Percentiles rank a stretch among this genome's conserved stretches.
These are phyloP conservation scores for Candida smagusa DNA, from an alignment of 1,139 yeast genomes.

Conservation along the genomic window DNA sequence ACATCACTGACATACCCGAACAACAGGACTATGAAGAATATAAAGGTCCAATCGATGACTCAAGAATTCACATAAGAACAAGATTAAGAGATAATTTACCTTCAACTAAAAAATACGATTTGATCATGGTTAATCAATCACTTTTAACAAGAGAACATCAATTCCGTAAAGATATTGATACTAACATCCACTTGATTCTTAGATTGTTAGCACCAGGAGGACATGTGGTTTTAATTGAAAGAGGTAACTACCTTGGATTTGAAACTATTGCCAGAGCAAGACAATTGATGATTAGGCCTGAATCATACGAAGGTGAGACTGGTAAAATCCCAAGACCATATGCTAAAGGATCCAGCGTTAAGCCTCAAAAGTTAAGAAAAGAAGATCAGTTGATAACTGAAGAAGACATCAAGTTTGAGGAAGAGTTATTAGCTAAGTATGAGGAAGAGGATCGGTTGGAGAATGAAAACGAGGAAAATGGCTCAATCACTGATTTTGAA, in stretches of 20 bases:
- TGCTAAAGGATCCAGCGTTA: slow-evolving; percentile 47
- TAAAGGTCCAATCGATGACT: slow-evolving; percentile 60
- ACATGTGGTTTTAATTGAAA: slow-evolving; percentile 70
- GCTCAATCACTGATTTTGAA: slow-evolving; percentile 25
- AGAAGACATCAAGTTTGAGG: slow-evolving; percentile 32
- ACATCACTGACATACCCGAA: too few species aligned
- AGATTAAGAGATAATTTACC: slow-evolving; percentile 50
- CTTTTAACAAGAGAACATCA: slow-evolving; percentile 55
- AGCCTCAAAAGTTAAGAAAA: slow-evolving; percentile 38
- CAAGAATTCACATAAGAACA: slow-evolving; percentile 51
- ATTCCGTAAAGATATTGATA: slow-evolving; percentile 74
- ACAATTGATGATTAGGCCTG: slow-evolving; percentile 84
- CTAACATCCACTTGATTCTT: slow-evolving; percentile 58
- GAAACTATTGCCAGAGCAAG: slow-evolving; percentile 89
- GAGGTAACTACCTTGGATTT: slow-evolving; percentile 89
- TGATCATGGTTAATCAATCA: slow-evolving; percentile 84
- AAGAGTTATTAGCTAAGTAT: slow-evolving; percentile 25
- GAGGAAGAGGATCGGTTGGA: slow-evolving; percentile 16
- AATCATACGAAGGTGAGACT: slow-evolving; percentile 49
- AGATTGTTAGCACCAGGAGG: slow-evolving; percentile 73
- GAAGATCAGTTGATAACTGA: slow-evolving; percentile 37
- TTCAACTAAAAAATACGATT: slow-evolving; percentile 57
- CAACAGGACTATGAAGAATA: slow-evolving; percentile 17
- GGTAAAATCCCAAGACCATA: slow-evolving; percentile 76
- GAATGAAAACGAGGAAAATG: slow-evolving; percentile 13